Evolutionary conservation across 2,329 filamentous ascomycete species (phyloP).

Genomic region (Aspergillus proliferans): DNA sequence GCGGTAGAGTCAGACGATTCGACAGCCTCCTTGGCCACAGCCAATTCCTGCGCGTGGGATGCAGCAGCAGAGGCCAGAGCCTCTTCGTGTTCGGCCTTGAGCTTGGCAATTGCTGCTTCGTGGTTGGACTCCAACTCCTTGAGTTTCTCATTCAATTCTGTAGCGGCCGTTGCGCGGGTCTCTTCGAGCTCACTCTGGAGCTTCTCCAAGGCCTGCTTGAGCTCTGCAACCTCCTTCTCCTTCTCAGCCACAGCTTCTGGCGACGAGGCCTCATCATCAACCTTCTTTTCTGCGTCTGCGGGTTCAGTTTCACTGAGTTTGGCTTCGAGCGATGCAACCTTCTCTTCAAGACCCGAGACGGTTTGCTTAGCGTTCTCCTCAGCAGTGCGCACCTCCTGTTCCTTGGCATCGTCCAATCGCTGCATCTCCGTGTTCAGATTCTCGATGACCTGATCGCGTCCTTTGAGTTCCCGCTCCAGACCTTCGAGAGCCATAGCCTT

Average conservation of each 20-base stretch:
- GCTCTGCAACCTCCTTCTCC: conserved; percentile 28
- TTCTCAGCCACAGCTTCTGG: conserved; percentile 26
- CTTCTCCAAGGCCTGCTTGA: conserved; percentile 28
- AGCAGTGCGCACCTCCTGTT: conserved; percentile 29
- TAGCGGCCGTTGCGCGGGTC: conserved; percentile 14
- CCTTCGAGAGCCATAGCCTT: conserved; percentile 26
- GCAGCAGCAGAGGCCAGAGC: conserved; percentile 18
- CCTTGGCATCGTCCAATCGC: conserved; percentile 29
- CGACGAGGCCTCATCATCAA: conserved; percentile 15
- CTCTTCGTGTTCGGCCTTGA: conserved; percentile 2
- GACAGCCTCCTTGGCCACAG: conserved; percentile 23
- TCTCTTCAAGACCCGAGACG: conserved; percentile 26
- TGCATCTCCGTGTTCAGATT: conserved; percentile 35
- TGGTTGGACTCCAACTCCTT: conserved; percentile 24
- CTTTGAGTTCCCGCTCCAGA: conserved; percentile 29
- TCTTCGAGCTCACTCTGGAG: conserved; percentile 30
- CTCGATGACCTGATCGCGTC: conserved; percentile 31
- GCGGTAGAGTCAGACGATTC: conserved; percentile 23
- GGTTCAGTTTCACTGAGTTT: conserved; percentile 30
- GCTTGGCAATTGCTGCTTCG: conserved; percentile 21
- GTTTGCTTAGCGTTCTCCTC: conserved; percentile 26
- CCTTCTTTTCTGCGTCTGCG: conserved; percentile 16
- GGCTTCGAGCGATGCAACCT: conserved; percentile 29
- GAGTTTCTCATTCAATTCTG: conserved; percentile 17
- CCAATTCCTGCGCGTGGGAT: conserved; percentile 30